phyloP scores from a whole-genome alignment of 2,329 filamentous ascomycete genomes.

The Verticillium isaacii region DNA sequence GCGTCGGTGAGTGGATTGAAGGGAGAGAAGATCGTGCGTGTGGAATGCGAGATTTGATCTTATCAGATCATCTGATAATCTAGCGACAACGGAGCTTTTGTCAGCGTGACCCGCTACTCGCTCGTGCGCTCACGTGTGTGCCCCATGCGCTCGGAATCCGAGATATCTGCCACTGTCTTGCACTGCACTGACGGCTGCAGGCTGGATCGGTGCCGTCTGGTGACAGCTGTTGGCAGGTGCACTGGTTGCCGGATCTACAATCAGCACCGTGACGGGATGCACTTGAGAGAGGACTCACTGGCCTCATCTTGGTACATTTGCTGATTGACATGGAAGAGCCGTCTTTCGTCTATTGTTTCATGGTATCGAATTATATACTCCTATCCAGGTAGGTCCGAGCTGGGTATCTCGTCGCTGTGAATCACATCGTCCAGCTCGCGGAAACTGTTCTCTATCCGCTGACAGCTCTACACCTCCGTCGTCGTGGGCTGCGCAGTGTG shows the following conservation, averaged over 20 bases:
- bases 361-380: neutral
- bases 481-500: neutral
- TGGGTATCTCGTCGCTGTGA: neutral
- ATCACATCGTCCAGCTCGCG: neutral
- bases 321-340: neutral
- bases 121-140: neutral
- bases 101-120: neutral
- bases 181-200: no score
- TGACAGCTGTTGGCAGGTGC: no score
- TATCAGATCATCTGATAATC: conserved; percentile 15
- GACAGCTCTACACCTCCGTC: neutral
- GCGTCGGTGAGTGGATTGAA: neutral
- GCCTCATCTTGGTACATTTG: no score
- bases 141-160: neutral
- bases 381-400: neutral
- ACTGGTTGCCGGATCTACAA: no score
- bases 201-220: no score
- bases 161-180: neutral
- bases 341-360: neutral
- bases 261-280: no score
- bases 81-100: conserved; percentile 7
- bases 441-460: neutral
- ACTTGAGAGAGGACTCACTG: no score
- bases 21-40: neutral
- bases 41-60: conserved; percentile 8